Percentiles rank a stretch among this genome's conserved stretches.
These are phyloP conservation scores for Chlorella variabilis DNA, from an alignment of 163 green algal species.

Conservation along the genomic window DNA sequence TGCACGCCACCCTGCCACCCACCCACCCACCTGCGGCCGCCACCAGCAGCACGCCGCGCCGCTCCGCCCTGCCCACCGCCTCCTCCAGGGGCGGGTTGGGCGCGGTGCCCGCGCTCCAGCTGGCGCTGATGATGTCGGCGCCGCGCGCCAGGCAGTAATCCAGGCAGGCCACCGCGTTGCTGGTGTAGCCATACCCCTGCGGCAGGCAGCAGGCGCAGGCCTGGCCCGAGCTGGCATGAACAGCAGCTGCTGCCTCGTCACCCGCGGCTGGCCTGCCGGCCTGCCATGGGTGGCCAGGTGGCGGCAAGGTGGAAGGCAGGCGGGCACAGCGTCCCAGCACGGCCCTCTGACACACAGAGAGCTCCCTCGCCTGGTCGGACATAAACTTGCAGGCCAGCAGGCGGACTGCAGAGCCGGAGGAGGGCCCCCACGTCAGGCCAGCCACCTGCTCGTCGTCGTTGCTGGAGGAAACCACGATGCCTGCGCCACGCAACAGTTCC, in stretches of 20 bases:
- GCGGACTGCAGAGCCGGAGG: slow-evolving; percentile 6
- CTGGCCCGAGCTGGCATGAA: too few relatives aligned
- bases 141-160: slow-evolving; percentile 34
- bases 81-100: slow-evolving; percentile 25
- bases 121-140: slow-evolving; percentile 35
- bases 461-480: slow-evolving; percentile 31
- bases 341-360: neutral
- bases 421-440: slow-evolving; percentile 23
- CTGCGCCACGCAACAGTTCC: too few relatives aligned
- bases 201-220: too few relatives aligned
- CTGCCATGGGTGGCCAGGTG: too few relatives aligned
- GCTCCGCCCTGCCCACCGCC: slow-evolving; percentile 5
- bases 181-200: slow-evolving; percentile 29
- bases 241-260: too few relatives aligned
- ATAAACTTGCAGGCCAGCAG: slow-evolving; percentile 45
- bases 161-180: slow-evolving; percentile 35
- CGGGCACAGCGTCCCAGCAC: too few relatives aligned
- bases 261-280: too few relatives aligned
- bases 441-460: slow-evolving; percentile 33
- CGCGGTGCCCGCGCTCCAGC: slow-evolving; percentile 30
- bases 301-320: too few relatives aligned
- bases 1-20: neutral
- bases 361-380: neutral
- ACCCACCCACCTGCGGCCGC: neutral
- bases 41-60: slow-evolving; percentile 7